phyloP scores from a whole-genome alignment of 345 rosid genomes.

The Camelina hispida region DNA sequence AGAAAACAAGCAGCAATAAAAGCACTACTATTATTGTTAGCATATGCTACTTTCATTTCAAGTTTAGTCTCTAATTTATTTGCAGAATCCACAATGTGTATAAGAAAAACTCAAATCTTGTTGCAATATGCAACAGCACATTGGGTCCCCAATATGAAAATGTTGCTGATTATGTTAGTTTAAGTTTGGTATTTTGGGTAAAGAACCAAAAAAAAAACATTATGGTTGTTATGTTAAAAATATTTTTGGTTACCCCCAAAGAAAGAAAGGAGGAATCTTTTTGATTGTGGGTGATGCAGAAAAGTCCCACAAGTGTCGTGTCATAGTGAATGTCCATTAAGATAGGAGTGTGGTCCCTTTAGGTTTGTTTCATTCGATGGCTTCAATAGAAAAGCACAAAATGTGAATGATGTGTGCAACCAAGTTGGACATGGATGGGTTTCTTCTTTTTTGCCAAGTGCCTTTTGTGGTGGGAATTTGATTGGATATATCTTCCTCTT shows the following conservation, averaged over 20 bases:
- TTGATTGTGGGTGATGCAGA: conserved; percentile 39
- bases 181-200: conserved; percentile 19
- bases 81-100: conserved; percentile 32
- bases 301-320: conserved; percentile 41
- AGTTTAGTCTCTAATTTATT: conserved; percentile 32
- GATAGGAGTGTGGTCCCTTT: conserved; percentile 38
- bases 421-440: conserved; percentile 39
- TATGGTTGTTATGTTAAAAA: conserved; percentile 2
- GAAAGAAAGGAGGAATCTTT: conserved; percentile 41
- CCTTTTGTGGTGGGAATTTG: conserved; percentile 39
- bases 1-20: conserved; percentile 40
- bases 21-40: background rate
- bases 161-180: conserved; percentile 30
- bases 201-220: conserved; percentile 15
- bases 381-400: conserved; percentile 39
- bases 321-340: conserved; percentile 38
- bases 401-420: conserved; percentile 44
- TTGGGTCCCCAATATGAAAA: conserved; percentile 29
- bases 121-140: conserved; percentile 34
- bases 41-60: conserved; percentile 33
- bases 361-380: conserved; percentile 40
- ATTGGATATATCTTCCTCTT: background rate
- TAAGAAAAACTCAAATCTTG: conserved; percentile 37
- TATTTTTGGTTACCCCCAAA: background rate
- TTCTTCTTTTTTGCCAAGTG: conserved; percentile 40